Evolutionary conservation across 805 yeast species (phyloP).

Genomic region (Candida piceae): DNA sequence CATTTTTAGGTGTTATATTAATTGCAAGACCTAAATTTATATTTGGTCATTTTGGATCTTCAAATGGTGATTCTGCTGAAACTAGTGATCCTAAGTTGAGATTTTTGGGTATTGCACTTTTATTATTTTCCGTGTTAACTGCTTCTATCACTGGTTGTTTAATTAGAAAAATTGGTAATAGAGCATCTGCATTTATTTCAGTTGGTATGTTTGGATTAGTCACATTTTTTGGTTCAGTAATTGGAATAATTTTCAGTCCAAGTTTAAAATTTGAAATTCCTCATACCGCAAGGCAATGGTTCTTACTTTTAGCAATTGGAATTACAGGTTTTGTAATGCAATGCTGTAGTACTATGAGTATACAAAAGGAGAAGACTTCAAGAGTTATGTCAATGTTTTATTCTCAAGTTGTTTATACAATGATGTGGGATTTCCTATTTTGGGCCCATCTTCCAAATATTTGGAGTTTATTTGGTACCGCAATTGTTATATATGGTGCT

Average conservation of each 20-base stretch:
- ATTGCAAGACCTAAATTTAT: constrained; percentile 72
- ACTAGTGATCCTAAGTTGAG: constrained; percentile 27
- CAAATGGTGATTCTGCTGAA: constrained; percentile 16
- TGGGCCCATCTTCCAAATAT: constrained; percentile 68
- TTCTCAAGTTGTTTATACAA: constrained; percentile 65
- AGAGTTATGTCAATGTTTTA: constrained; percentile 64
- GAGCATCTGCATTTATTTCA: constrained; percentile 68
- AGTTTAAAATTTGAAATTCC: constrained; percentile 53
- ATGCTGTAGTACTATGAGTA: constrained; percentile 64
- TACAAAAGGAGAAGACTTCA: constrained; percentile 71
- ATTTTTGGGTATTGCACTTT: constrained; percentile 51
- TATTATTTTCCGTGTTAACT: constrained; percentile 58
- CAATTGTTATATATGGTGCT: constrained; percentile 60
- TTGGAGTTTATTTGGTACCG: constrained; percentile 60
- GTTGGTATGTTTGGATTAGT: constrained; percentile 66
- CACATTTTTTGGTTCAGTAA: constrained; percentile 46
- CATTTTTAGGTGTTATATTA: constrained; percentile 64
- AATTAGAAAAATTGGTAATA: constrained; percentile 61
- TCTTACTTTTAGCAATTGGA: constrained; percentile 52
- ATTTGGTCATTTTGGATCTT: constrained; percentile 36
- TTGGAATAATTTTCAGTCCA: constrained; percentile 48
- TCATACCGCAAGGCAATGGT: constrained; percentile 52
- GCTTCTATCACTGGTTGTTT: constrained; percentile 59
- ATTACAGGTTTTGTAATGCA: constrained; percentile 73
- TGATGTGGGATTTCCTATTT: constrained; percentile 60